phyloP scores from a whole-genome alignment of 371 early-diverging fungal species.

The Mycotypha africana region DNA sequence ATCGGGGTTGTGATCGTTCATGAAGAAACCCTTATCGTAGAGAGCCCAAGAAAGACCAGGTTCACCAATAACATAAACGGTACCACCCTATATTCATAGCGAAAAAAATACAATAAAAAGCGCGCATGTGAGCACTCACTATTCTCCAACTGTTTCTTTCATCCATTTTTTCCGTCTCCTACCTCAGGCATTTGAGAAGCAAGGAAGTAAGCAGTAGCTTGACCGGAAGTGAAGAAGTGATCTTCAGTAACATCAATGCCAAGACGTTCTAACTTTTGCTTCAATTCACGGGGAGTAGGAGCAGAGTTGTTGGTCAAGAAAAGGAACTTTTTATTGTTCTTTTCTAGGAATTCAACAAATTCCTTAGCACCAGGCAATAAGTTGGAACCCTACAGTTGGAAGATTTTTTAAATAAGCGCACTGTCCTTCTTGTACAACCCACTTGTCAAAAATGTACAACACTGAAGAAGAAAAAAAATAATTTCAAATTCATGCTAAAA shows the following conservation, averaged over 20 bases:
- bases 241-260: slow-evolving; percentile 57
- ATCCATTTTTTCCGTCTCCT: slow-evolving; percentile 1
- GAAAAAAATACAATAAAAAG: neutral
- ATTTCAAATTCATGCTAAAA: neutral
- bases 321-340: slow-evolving; percentile 56
- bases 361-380: slow-evolving; percentile 60
- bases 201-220: slow-evolving; percentile 62
- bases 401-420: slow-evolving; percentile 2
- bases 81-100: slow-evolving; percentile 34
- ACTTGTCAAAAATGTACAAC: neutral
- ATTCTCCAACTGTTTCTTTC: no score
- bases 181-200: slow-evolving; percentile 54
- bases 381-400: slow-evolving; percentile 47
- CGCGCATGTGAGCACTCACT: no score
- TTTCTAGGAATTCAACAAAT: slow-evolving; percentile 56
- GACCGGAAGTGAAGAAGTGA: slow-evolving; percentile 63
- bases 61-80: slow-evolving; percentile 60
- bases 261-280: slow-evolving; percentile 53
- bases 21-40: slow-evolving; percentile 63
- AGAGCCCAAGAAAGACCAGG: slow-evolving; percentile 62
- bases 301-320: slow-evolving; percentile 71
- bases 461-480: neutral
- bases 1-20: slow-evolving; percentile 61
- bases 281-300: slow-evolving; percentile 62
- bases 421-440: no score